These are phyloP conservation scores for Salisapilia sapeloensis DNA, from an alignment of 352 stramenopile species.

Conservation along the genomic window DNA sequence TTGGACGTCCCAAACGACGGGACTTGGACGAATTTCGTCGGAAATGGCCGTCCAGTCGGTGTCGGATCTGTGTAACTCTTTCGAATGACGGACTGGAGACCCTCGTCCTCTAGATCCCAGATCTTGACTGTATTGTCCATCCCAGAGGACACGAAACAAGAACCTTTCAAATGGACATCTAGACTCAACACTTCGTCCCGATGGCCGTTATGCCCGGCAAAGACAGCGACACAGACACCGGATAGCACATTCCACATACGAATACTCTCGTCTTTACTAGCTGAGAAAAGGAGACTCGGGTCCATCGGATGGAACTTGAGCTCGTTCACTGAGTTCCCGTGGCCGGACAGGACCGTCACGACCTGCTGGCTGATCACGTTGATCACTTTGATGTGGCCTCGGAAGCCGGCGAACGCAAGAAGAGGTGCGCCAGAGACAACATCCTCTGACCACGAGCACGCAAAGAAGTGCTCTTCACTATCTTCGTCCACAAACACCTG, in stretches of 20 bases:
- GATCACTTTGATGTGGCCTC: conserved; percentile 74
- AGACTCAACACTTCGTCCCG: conserved; percentile 79
- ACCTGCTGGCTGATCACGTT: conserved; percentile 65
- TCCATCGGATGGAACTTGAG: conserved; percentile 83
- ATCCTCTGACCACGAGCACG: conserved; percentile 56
- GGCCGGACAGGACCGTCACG: conserved; percentile 65
- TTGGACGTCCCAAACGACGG: conserved; percentile 85
- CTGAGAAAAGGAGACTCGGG: conserved; percentile 79
- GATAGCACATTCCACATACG: conserved; percentile 86
- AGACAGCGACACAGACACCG: conserved; percentile 81
- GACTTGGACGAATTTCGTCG: conserved; percentile 79
- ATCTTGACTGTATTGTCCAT: conserved; percentile 92
- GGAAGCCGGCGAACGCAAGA: conserved; percentile 45
- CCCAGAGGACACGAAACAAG: conserved; percentile 75
- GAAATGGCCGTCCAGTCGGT: conserved; percentile 42
- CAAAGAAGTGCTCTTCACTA: conserved; percentile 65
- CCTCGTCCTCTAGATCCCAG: conserved; percentile 78
- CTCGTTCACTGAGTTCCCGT: conserved; percentile 87
- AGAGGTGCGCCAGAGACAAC: conserved; percentile 50
- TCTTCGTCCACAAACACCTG: conserved; percentile 71
- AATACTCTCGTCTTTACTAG: conserved; percentile 86
- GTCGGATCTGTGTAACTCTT: conserved; percentile 61
- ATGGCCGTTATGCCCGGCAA: conserved; percentile 84
- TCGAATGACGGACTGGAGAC: conserved; percentile 51
- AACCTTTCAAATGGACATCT: conserved; percentile 79